Base-by-base conservation (phyloP, 352 stramenopile genomes). In the Phytophthora multivora region DNA sequence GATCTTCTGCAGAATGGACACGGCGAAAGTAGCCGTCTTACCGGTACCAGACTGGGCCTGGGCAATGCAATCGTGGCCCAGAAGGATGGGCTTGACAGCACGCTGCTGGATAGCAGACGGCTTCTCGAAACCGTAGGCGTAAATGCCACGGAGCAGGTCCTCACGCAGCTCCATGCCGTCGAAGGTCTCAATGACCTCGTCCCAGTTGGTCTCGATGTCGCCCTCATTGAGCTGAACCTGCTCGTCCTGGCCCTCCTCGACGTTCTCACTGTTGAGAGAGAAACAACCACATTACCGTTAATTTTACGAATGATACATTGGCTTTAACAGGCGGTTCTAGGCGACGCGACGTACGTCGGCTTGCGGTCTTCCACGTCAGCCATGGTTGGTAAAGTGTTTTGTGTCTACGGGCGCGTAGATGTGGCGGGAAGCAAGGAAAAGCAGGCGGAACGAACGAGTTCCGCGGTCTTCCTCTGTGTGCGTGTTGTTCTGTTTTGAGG, bases 121-220 rank as follows among this genome's bases (percentile, higher is more conserved):
- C 83, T 99, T 99, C 80, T 99, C 98, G 73, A 99, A 99, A 97
- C 98, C 98, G 82, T 99, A 99, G 13, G 97, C 96, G 82, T 99
- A 99, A 73, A 99, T 99, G 55, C 98, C 98, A 64, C 97, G 89
- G 26, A 99, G 92, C 41, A 99, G 83, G 73, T 99, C 96, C 75
- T 99, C 97, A 43, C 96, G 94, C 50, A 99, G 79, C 31, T 98
- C 93, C 96, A 99, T 99, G 65, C 81, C 95, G 76, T 99, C 98
- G 75, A 99, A 99, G 18, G 91, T 97, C 69, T 99, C 93, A 63
- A 99, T 98, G 33, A 97, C 90, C 77, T 99, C 96, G 65, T 99
- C 96, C 97, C 97, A 99, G 86, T 99, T 99, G 59, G 96, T 98
- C 69, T 98, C 92, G 67, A 99, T 97, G 79, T 98, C 96, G 63